Evolutionary conservation across 169 alveolate species (phyloP).

Genomic region (Plasmodium inui): DNA sequence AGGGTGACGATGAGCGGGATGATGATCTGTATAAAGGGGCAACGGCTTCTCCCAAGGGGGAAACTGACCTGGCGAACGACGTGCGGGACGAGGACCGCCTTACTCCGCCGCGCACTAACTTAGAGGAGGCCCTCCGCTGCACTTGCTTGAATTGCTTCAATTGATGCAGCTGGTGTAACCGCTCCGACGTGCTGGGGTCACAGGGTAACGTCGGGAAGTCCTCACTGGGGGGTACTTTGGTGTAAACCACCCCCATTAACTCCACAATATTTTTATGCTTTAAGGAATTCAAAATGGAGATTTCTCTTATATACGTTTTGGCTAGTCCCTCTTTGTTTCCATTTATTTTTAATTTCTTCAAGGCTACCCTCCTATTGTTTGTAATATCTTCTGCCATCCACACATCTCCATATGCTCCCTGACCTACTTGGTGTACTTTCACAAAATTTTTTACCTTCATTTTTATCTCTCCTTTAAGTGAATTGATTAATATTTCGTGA

Average conservation of each 20-base stretch:
- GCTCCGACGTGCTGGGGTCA: background rate
- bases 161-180: background rate
- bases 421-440: conserved; percentile 91
- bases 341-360: conserved; percentile 87
- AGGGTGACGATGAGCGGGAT: background rate
- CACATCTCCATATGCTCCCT: conserved; percentile 93
- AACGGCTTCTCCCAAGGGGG: background rate
- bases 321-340: conserved; percentile 92
- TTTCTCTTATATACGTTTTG: conserved; percentile 91
- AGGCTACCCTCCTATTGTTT: conserved; percentile 86
- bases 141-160: background rate
- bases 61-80: background rate
- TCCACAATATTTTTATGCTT: conserved; percentile 88
- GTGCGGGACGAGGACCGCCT: conserved; percentile 1
- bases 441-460: conserved; percentile 81
- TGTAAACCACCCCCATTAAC: conserved; percentile 86
- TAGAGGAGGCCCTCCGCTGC: background rate
- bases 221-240: conserved; percentile 68
- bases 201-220: background rate
- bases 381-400: conserved; percentile 92
- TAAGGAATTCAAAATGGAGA: conserved; percentile 84
- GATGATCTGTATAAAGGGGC: background rate
- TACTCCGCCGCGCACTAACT: background rate
- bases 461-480: conserved; percentile 49
- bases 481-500: conserved; percentile 30